Conservation (phyloP, 23 red algal species). For the Gracilaria gracilis region DNA sequence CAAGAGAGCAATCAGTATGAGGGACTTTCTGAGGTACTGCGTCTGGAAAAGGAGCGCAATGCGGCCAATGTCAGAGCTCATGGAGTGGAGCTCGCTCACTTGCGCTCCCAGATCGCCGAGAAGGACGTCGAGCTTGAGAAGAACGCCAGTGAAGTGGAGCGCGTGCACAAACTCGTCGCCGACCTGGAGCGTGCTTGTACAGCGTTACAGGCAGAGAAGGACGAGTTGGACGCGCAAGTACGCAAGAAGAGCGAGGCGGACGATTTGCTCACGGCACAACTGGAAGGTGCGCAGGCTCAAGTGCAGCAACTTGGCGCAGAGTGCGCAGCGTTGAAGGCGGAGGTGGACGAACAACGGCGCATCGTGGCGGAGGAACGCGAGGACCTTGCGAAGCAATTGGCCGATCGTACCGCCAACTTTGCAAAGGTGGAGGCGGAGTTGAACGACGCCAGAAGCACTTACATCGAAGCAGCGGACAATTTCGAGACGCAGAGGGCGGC, state of each 20-base stretch:
- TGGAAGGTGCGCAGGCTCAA: neutral
- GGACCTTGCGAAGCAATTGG: conserved; percentile 17
- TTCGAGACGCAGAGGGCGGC: conserved; percentile 19
- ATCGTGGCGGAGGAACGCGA: conserved; percentile 25
- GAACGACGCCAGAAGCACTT: conserved; percentile 34
- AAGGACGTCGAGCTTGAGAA: neutral
- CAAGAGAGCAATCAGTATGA: neutral
- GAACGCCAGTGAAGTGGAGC: neutral
- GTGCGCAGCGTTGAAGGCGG: neutral
- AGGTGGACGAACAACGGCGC: neutral
- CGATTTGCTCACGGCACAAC: neutral
- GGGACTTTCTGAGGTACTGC: conserved; percentile 19
- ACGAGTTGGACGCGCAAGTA: neutral
- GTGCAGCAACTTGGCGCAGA: neutral
- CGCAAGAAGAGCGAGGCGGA: neutral
- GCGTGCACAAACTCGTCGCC: neutral
- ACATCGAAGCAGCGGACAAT: conserved; percentile 30
- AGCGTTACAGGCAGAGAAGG: neutral
- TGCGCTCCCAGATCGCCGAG: neutral
- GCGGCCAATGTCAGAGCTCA: conserved; percentile 14
- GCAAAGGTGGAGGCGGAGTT: conserved; percentile 45
- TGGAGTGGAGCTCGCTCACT: conserved; percentile 6
- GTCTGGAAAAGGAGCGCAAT: conserved; percentile 11
- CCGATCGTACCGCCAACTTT: conserved; percentile 33
- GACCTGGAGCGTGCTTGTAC: neutral